Evolutionary conservation across 78 protist species (phyloP).

Genomic region (Dictyostelium citrinum): DNA sequence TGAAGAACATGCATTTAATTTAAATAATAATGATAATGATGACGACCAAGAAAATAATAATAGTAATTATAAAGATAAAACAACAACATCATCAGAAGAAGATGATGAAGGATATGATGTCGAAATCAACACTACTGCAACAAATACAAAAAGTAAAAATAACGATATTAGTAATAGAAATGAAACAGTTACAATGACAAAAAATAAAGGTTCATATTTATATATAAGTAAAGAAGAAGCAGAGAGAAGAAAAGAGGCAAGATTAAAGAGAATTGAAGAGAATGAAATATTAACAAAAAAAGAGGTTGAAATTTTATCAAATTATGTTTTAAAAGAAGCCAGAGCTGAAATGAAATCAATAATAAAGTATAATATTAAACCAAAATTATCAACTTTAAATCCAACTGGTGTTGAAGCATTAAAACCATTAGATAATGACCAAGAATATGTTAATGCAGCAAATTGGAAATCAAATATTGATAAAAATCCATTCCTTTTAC

Average conservation of each 20-base stretch:
- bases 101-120: not conserved
- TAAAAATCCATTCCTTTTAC: conserved; percentile 14
- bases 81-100: not conserved
- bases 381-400: not conserved
- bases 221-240: conserved; percentile 2
- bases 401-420: not conserved
- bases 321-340: not conserved
- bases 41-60: not conserved
- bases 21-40: not conserved
- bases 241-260: not conserved
- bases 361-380: not conserved
- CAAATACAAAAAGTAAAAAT: not conserved
- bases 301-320: not conserved
- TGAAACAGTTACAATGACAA: not conserved
- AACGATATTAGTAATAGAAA: not conserved
- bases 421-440: not conserved
- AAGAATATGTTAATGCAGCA: not conserved
- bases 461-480: not conserved
- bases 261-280: not conserved
- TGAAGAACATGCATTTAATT: not conserved
- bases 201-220: not conserved
- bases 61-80: not conserved
- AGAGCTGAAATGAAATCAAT: not conserved
- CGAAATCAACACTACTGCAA: not conserved
- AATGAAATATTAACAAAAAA: not conserved